Conservation (phyloP, 768 basidiomycete genomes). For the Panaeolus cyanescens region DNA sequence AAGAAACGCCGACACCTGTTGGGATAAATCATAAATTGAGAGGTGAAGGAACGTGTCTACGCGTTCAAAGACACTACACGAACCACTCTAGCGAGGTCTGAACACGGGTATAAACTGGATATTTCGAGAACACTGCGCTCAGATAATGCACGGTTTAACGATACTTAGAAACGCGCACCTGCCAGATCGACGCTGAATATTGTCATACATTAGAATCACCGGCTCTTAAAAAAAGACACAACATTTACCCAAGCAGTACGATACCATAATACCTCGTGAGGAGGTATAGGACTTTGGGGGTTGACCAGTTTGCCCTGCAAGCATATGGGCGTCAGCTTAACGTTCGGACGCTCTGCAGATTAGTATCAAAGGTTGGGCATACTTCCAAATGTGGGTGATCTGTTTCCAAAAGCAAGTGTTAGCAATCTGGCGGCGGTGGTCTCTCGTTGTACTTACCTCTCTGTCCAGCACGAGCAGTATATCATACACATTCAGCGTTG, state of each 20-base stretch:
- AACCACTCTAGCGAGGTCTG: neutral
- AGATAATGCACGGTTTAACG: neutral
- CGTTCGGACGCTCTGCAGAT: neutral
- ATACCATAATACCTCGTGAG: neutral
- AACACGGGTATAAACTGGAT: neutral
- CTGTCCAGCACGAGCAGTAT: neutral
- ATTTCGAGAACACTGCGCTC: neutral
- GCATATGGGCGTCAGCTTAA: neutral
- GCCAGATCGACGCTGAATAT: neutral
- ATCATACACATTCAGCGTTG: neutral
- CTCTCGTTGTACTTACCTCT: neutral
- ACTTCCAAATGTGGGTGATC: conserved; percentile 1
- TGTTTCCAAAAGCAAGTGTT: neutral
- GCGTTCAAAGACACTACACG: no score
- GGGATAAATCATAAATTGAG: neutral
- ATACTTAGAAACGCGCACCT: neutral
- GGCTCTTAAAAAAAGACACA: neutral
- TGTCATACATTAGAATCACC: neutral
- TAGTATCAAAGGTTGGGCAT: neutral
- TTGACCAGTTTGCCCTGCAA: neutral
- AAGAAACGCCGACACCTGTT: neutral
- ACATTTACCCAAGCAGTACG: neutral
- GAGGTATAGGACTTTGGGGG: neutral
- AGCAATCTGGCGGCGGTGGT: neutral
- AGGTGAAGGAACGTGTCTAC: no score